phyloP scores from a whole-genome alignment of 345 rosid genomes.

The Eucalyptus shirleyi region DNA sequence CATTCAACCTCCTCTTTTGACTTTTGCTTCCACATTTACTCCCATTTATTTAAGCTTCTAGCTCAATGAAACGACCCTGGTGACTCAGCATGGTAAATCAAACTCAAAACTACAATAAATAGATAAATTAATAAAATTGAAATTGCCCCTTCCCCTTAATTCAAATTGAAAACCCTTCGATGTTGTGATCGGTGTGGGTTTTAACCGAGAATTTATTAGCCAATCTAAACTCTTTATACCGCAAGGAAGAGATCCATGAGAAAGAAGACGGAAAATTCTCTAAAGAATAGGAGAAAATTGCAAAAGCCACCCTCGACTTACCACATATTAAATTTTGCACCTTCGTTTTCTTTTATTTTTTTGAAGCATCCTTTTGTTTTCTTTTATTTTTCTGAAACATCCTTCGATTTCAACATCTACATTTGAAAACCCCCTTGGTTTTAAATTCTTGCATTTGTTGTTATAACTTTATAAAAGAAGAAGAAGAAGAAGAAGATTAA shows the following conservation, averaged over 20 bases:
- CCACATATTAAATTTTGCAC: neutral
- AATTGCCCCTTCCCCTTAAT: no score
- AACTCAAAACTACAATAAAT: neutral
- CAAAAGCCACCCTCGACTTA: neutral
- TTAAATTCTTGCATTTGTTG: neutral
- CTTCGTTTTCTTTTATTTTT: neutral
- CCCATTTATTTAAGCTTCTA: neutral
- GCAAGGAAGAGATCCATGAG: neutral
- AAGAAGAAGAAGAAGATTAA: no score
- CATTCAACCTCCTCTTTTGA: slow-evolving; percentile 2
- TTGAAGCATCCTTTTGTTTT: neutral
- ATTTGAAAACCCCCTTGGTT: neutral
- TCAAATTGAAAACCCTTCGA: neutral
- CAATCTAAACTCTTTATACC: neutral
- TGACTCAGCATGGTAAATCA: slow-evolving; percentile 2
- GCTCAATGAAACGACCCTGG: neutral
- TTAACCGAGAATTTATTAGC: neutral
- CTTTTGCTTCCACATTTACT: slow-evolving; percentile 9
- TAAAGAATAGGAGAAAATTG: neutral
- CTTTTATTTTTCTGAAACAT: neutral
- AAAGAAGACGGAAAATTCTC: neutral
- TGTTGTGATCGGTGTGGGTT: neutral
- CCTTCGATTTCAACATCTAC: neutral
- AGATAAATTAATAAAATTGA: no score
- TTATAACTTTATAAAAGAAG: neutral